phyloP scores from a whole-genome alignment of 768 basidiomycete genomes.

The Leccinum subtestaceum region DNA sequence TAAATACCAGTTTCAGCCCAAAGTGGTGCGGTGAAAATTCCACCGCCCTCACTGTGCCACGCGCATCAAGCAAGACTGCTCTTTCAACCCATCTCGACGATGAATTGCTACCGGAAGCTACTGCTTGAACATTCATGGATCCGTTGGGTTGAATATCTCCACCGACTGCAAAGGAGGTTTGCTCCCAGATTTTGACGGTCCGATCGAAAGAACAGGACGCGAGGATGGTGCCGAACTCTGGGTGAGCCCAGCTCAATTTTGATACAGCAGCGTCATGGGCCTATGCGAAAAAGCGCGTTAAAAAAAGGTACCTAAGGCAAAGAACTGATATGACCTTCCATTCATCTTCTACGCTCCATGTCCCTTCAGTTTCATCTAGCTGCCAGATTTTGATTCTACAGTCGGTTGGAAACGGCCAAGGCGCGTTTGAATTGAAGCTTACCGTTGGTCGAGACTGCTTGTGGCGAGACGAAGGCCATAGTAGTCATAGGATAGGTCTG shows the following conservation, averaged over 20 bases:
- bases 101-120: conserved; percentile 20
- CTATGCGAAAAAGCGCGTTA: conserved; percentile 38
- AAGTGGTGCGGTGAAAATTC: conserved; percentile 88
- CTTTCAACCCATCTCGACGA: conserved; percentile 67
- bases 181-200: conserved; percentile 91
- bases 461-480: conserved; percentile 83
- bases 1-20: conserved; percentile 80
- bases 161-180: conserved; percentile 38
- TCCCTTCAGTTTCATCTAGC: conserved; percentile 66
- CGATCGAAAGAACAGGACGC: conserved; percentile 89
- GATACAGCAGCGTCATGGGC: conserved; percentile 94
- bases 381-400: conserved; percentile 80
- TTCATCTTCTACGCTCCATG: conserved; percentile 80
- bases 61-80: conserved; percentile 75
- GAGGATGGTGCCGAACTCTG: conserved; percentile 85
- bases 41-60: conserved; percentile 80
- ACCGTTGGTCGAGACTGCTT: conserved; percentile 82
- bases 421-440: conserved; percentile 13
- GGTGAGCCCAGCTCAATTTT: conserved; percentile 86
- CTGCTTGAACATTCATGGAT: conserved; percentile 12
- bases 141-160: conserved; percentile 28
- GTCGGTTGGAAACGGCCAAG: conserved; percentile 11
- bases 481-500: conserved; percentile 87
- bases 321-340: conserved; percentile 70
- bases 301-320: background rate